Base-by-base conservation (phyloP, 2,329 filamentous ascomycete species). In the Zalaria sp. region DNA sequence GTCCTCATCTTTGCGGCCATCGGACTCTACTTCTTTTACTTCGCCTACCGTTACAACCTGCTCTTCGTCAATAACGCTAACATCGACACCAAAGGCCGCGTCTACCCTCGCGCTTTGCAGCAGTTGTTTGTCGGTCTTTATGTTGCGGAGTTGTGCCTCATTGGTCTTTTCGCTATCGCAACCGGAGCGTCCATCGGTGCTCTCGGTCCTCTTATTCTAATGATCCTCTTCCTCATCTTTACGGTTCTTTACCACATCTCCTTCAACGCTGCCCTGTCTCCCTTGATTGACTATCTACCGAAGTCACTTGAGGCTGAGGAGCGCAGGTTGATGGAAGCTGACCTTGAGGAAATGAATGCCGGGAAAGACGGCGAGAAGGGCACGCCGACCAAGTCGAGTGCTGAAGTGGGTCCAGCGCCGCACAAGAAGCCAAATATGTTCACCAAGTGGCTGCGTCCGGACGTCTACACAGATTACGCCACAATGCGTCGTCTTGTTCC, bases 1-100 rank as follows among this genome's bases (percentile, higher is more conserved):
- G 79, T 94, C 41, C 71, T 94, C 39, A 75, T 79, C 4, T 95
- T 94, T 53, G 84, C 85, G 1, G 78, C 81, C 1, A 69, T 84
- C 34, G 87, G 85, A 27, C 73, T 95, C 45, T 76, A 71, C 25
- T 67, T 91, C 35, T 88, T 94, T 62, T 93, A 93, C 58, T 67
- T 89, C 40, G 83, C 87, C 38, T 94, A 86, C 69, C 77, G 83
- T 11, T 94, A 96, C 70, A 93, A 94, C 57, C 64, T 96, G 42
- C 72, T 95, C 39, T 95, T 85, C 59, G 86, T 94, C 31, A 81
- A 79, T 39, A 83, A 93, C 56, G 77, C 83, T 5, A 66, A 76
- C 45, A 79, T 93, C 53, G 87, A 95, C 57, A 93, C 84, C 32
- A 85, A 93, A 55, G 88, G 89, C 10, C 73, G 89, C 9, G 79